phyloP scores from a whole-genome alignment of 495 filamentous ascomycete genomes.

The Lophiostoma macrostomum region DNA sequence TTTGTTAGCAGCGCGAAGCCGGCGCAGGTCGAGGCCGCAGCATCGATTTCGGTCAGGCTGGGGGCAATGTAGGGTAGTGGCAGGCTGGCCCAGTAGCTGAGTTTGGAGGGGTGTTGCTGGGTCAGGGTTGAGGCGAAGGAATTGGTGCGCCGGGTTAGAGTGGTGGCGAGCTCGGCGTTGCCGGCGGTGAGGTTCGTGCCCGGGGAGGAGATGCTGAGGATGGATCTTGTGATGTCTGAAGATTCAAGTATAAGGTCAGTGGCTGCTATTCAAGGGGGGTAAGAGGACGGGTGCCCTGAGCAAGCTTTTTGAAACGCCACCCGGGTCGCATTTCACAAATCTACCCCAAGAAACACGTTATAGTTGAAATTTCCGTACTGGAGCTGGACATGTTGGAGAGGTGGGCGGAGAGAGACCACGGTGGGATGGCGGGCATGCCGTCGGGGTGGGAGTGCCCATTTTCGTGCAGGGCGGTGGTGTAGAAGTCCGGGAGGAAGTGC shows the following conservation, averaged over 20 bases:
- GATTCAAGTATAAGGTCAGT: too few species aligned
- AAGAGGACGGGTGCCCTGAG: too few species aligned
- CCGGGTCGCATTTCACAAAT: too few species aligned
- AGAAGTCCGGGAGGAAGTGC: conserved; percentile 42
- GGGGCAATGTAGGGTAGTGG: conserved; percentile 49
- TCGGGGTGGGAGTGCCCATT: conserved; percentile 44
- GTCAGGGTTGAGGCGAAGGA: conserved; percentile 45
- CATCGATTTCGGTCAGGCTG: conserved; percentile 46
- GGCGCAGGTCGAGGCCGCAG: conserved; percentile 43
- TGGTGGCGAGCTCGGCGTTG: conserved; percentile 36
- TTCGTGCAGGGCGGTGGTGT: conserved; percentile 38
- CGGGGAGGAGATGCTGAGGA: conserved; percentile 52
- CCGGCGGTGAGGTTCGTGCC: conserved; percentile 46
- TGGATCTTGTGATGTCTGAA: conserved; percentile 51
- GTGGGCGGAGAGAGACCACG: conserved; percentile 47
- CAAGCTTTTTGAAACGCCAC: too few species aligned
- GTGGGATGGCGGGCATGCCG: conserved; percentile 50
- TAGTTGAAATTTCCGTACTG: too few species aligned
- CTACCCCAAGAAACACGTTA: too few species aligned
- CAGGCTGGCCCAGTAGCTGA: conserved; percentile 52
- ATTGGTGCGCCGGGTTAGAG: conserved; percentile 42
- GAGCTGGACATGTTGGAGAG: conserved; percentile 47
- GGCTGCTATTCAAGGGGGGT: too few species aligned
- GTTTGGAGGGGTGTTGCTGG: conserved; percentile 38
- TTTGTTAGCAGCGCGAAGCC: conserved; percentile 51